These are phyloP conservation scores for Cryptosporidium meleagridis DNA, from an alignment of 169 alveolate species.

Conservation along the genomic window DNA sequence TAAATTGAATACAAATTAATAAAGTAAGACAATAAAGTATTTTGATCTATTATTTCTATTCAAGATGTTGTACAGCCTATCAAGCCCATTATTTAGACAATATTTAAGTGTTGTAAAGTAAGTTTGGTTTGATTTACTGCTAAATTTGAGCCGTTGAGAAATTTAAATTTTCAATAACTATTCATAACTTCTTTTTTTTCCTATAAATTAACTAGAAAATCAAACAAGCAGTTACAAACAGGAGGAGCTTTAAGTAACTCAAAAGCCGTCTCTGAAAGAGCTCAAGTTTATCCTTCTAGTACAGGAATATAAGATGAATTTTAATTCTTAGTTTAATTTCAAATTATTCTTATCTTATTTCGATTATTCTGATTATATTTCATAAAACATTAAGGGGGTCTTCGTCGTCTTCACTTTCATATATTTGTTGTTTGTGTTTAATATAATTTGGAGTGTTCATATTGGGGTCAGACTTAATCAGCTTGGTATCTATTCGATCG, in stretches of 20 bases:
- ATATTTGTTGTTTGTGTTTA: conserved; percentile 32
- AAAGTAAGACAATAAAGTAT: not conserved
- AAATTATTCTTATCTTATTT: not conserved
- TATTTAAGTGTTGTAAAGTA: conserved; percentile 36
- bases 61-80: conserved; percentile 44
- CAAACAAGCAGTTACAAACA: conserved; percentile 42
- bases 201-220: conserved; percentile 5
- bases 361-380: not conserved
- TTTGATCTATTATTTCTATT: not conserved
- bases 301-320: conserved; percentile 40
- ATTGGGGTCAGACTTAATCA: not conserved
- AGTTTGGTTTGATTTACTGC: not conserved
- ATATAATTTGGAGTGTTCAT: conserved; percentile 1
- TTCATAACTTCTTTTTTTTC: not conserved
- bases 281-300: conserved; percentile 60
- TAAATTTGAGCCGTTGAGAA: too few species aligned
- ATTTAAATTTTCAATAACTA: not conserved
- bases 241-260: conserved; percentile 23
- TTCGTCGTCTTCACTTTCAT: conserved; percentile 69
- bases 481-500: not conserved
- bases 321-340: not conserved
- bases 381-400: conserved; percentile 65
- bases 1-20: not conserved
- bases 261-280: conserved; percentile 64
- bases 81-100: conserved; percentile 68